These are phyloP conservation scores for Vitis hybrid DNA, from an alignment of 177 flowering plant genomes.

Conservation along the genomic window DNA sequence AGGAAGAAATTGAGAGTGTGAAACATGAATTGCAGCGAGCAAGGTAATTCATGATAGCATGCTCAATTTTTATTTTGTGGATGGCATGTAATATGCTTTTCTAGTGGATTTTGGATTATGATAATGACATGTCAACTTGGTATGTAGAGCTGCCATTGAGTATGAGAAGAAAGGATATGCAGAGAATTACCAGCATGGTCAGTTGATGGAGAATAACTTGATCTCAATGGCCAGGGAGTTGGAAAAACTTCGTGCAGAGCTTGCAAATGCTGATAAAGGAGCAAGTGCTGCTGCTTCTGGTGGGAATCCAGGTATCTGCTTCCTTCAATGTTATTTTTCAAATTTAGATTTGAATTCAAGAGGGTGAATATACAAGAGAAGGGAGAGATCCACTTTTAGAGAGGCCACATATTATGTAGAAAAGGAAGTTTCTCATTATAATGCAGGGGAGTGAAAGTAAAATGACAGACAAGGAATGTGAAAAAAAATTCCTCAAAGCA, in stretches of 20 bases:
- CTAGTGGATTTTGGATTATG: neutral
- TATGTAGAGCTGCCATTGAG: slow-evolving; percentile 74
- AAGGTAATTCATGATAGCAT: slow-evolving; percentile 33
- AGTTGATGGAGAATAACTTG: slow-evolving; percentile 83
- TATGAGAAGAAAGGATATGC: slow-evolving; percentile 90
- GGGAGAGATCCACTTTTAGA: too few species aligned
- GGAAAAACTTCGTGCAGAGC: slow-evolving; percentile 87
- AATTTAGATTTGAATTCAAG: too few species aligned
- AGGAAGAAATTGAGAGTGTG: slow-evolving; percentile 67
- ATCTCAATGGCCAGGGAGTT: slow-evolving; percentile 80
- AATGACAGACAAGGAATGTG: too few species aligned
- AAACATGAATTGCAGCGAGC: slow-evolving; percentile 71
- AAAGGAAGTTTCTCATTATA: too few species aligned
- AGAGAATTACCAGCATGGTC: slow-evolving; percentile 83
- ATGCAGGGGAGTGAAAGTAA: too few species aligned
- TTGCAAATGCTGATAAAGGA: slow-evolving; percentile 78
- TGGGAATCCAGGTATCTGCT: slow-evolving; percentile 56
- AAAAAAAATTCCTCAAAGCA: too few species aligned
- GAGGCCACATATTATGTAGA: too few species aligned
- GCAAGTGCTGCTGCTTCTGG: slow-evolving; percentile 64
- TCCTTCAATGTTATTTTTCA: neutral
- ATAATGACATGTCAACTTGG: slow-evolving; percentile 5
- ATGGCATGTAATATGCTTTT: neutral
- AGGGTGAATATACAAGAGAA: too few species aligned
- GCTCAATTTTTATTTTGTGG: neutral